Percentiles rank a stretch among this genome's conserved stretches.
phyloP scores from a whole-genome alignment of 2,329 filamentous ascomycete species.

The Coleophoma cylindrospora region DNA sequence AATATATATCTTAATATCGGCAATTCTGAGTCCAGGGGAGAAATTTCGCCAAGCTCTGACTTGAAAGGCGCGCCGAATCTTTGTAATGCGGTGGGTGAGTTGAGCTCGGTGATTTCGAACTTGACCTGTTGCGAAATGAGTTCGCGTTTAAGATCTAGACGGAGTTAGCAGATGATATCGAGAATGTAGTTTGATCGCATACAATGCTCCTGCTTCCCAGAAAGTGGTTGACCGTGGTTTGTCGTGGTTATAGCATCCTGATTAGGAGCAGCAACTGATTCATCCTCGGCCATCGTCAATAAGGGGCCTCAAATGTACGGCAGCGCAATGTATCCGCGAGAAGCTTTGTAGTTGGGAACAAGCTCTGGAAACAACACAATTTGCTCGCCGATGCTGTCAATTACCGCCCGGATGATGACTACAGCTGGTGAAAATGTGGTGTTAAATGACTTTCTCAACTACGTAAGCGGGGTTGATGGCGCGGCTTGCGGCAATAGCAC shows the following conservation, averaged over 20 bases:
- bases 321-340: not conserved
- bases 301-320: not conserved
- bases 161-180: slow-evolving; percentile 18
- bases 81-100: slow-evolving; percentile 88
- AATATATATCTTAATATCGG: slow-evolving; percentile 95
- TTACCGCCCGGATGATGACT: too few species aligned
- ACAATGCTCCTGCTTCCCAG: slow-evolving; percentile 98
- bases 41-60: slow-evolving; percentile 87
- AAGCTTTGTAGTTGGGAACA: not conserved
- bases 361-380: not conserved
- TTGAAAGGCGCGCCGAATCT: slow-evolving; percentile 94
- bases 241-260: not conserved
- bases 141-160: slow-evolving; percentile 86
- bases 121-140: slow-evolving; percentile 86
- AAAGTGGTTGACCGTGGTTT: slow-evolving; percentile 43
- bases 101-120: slow-evolving; percentile 87
- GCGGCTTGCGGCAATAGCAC: not conserved
- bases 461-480: not conserved
- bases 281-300: slow-evolving; percentile 13
- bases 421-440: too few species aligned
- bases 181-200: slow-evolving; percentile 27
- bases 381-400: not conserved
- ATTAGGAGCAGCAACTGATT: slow-evolving; percentile 4
- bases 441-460: not conserved
- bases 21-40: slow-evolving; percentile 88